Percentiles rank a stretch among this genome's conserved stretches.
Evolutionary conservation across 2,329 filamentous ascomycete genomes (phyloP).

Genomic region (Xylariaceae sp.): DNA sequence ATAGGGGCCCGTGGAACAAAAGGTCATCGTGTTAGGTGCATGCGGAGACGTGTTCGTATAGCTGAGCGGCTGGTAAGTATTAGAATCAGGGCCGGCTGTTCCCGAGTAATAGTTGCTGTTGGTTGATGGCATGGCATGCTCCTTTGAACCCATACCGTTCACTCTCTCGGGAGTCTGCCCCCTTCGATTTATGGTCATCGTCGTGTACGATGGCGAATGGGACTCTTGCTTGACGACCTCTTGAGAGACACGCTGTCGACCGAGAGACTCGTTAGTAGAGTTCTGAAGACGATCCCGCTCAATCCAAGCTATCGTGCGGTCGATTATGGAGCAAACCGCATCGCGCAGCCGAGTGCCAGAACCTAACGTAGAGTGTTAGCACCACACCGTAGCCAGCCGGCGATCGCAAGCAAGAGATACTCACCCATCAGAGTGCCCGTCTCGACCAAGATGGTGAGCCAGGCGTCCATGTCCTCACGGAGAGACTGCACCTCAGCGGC

Average conservation of each 20-base stretch:
- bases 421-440: conserved; percentile 62
- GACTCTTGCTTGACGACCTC: conserved; percentile 31
- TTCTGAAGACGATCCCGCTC: conserved; percentile 44
- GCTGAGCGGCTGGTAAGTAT: conserved; percentile 26
- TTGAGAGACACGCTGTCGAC: conserved; percentile 24
- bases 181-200: conserved; percentile 21
- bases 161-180: conserved; percentile 21
- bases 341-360: conserved; percentile 40
- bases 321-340: conserved; percentile 45
- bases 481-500: conserved; percentile 55
- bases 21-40: conserved; percentile 25
- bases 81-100: conserved; percentile 23
- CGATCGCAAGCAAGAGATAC: conserved; percentile 24
- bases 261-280: conserved; percentile 19
- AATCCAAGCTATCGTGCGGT: conserved; percentile 49
- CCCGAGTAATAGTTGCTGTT: conserved; percentile 29
- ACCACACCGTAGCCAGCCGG: background rate
- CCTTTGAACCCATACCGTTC: conserved; percentile 18
- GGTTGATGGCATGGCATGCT: conserved; percentile 22
- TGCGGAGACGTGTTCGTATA: conserved; percentile 26
- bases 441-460: conserved; percentile 63
- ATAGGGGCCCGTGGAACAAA: conserved; percentile 26
- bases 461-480: conserved; percentile 61
- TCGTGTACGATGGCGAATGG: conserved; percentile 28
- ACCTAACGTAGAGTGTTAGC: conserved; percentile 33